Evolutionary conservation across 2,329 filamentous ascomycete genomes (phyloP).

Genomic region (Coniochaeta prunicola): DNA sequence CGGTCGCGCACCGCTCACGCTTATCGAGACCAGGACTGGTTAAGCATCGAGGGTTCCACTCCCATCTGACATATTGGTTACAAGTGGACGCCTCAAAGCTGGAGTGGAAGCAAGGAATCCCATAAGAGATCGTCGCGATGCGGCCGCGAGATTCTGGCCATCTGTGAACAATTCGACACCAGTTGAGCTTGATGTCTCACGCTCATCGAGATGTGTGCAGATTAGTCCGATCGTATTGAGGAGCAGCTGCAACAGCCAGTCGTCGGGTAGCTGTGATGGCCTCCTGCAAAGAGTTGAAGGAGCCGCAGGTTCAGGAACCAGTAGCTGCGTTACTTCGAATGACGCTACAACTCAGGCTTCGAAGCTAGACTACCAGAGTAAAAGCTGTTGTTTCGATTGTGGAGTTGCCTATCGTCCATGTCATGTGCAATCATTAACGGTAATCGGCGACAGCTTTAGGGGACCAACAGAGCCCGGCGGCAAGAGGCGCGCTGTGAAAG

Average conservation of each 20-base stretch:
- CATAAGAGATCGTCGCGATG: neutral
- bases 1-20: neutral
- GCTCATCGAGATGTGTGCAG: neutral
- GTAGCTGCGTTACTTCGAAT: neutral
- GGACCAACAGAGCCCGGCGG: slow-evolving; percentile 23
- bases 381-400: neutral
- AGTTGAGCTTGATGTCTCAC: neutral
- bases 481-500: slow-evolving; percentile 35
- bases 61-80: neutral
- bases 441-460: neutral
- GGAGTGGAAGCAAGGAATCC: neutral
- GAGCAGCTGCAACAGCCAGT: neutral
- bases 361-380: no score
- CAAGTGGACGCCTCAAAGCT: neutral
- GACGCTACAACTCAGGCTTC: neutral
- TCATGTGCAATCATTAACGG: neutral
- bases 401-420: neutral
- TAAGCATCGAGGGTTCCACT: neutral
- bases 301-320: neutral
- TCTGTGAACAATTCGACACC: neutral
- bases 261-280: neutral
- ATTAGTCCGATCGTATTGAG: neutral
- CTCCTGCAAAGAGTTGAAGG: neutral
- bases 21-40: neutral
- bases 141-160: neutral